phyloP scores from a whole-genome alignment of 495 filamentous ascomycete species.

The Baudoinia panamericana region DNA sequence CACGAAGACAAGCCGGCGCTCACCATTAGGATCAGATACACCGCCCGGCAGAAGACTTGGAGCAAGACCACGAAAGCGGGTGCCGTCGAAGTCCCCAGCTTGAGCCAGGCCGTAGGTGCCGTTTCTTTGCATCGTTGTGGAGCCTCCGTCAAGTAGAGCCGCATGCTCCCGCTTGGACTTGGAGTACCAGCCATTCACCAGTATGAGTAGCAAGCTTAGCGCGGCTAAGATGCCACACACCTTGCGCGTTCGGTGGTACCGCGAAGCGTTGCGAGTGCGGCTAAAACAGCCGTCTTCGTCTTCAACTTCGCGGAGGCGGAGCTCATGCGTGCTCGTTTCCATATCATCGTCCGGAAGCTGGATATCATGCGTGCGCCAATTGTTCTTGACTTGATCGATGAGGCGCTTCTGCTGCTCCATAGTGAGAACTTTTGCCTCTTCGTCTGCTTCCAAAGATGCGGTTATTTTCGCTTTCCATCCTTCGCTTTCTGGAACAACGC shows the following conservation, averaged over 20 bases:
- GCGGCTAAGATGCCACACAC: background rate
- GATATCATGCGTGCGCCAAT: slow-evolving; percentile 1
- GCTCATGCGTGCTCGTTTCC: background rate
- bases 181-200: no score
- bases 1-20: slow-evolving; percentile 52
- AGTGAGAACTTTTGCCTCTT: no score
- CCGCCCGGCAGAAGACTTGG: slow-evolving; percentile 12
- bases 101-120: slow-evolving; percentile 8
- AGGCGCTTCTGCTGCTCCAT: no score
- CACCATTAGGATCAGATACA: slow-evolving; percentile 11
- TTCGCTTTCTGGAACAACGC: no score
- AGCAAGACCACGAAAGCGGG: slow-evolving; percentile 3
- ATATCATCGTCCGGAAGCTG: background rate
- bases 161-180: no score
- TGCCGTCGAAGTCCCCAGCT: slow-evolving; percentile 13
- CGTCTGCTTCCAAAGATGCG: no score
- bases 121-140: background rate
- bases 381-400: slow-evolving; percentile 11
- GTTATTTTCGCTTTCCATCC: no score
- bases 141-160: slow-evolving; percentile 6
- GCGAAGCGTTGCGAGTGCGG: background rate
- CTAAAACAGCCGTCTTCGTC: slow-evolving; percentile 9
- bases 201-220: slow-evolving; percentile 7
- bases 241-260: slow-evolving; percentile 4
- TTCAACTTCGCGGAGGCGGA: slow-evolving; percentile 4